These are phyloP conservation scores for Myxozyma lipomycoides DNA, from an alignment of 805 yeast species.

Conservation along the genomic window DNA sequence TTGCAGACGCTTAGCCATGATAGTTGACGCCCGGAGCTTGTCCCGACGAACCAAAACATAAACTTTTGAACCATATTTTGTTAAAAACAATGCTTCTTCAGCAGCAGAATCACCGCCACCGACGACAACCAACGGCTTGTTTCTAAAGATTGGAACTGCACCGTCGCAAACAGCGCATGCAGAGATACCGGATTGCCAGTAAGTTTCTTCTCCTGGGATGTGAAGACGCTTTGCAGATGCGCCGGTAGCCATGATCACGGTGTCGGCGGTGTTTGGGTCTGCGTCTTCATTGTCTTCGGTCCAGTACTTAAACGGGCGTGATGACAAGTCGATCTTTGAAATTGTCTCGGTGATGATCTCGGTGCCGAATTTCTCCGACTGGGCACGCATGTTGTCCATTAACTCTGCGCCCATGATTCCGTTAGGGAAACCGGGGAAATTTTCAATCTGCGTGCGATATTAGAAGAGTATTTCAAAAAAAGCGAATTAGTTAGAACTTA, in stretches of 20 bases:
- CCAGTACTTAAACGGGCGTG: conserved; percentile 94
- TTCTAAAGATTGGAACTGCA: conserved; percentile 97
- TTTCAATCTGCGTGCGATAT: conserved; percentile 54
- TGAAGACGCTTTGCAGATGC: conserved; percentile 94
- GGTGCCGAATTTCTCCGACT: conserved; percentile 84
- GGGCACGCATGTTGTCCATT: conserved; percentile 93
- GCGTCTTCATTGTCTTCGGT: conserved; percentile 90
- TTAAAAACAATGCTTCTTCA: conserved; percentile 95
- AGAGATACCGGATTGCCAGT: conserved; percentile 99
- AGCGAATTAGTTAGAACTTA: neutral
- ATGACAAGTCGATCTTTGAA: conserved; percentile 81
- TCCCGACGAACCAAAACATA: conserved; percentile 91
- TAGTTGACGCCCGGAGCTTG: conserved; percentile 86
- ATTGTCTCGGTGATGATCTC: conserved; percentile 93
- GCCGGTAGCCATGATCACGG: conserved; percentile 92
- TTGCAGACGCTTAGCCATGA: conserved; percentile 92
- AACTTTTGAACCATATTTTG: conserved; percentile 97
- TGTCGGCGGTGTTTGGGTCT: conserved; percentile 88
- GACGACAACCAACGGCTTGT: conserved; percentile 93
- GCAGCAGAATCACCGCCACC: conserved; percentile 99
- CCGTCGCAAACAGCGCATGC: conserved; percentile 99
- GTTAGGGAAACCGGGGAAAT: conserved; percentile 97
- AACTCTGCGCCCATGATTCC: conserved; percentile 83
- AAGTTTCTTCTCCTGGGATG: conserved; percentile 93
- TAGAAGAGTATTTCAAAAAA: neutral